A percentile compares a stretch with the other conserved stretches of the same genome.
Conservation (phyloP, 805 yeast genomes). For the Kodamaea leandrae region DNA sequence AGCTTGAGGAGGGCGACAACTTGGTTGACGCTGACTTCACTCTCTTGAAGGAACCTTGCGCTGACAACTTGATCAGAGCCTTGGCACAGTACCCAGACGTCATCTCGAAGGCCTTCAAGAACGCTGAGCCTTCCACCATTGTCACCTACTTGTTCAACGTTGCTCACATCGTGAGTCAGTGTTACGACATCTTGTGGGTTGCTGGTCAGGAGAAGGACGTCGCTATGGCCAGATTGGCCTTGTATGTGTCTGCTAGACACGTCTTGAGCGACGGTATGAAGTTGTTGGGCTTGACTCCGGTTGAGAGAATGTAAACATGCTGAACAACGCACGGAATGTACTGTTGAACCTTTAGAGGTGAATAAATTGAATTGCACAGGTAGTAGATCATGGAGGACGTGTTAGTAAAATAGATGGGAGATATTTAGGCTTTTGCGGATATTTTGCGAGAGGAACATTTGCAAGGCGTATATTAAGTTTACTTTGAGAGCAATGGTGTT, state of each 20-base stretch:
- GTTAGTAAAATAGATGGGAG: no score
- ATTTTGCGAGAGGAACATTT: no score
- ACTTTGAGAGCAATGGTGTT: no score
- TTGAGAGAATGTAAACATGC: slow-evolving; percentile 80
- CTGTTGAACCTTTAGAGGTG: neutral
- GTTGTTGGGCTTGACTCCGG: slow-evolving; percentile 93
- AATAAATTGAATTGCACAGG: no score
- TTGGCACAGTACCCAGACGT: slow-evolving; percentile 91
- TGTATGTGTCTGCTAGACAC: slow-evolving; percentile 86
- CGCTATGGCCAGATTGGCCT: slow-evolving; percentile 87
- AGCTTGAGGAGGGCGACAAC: slow-evolving; percentile 49
- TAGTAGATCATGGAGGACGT: no score
- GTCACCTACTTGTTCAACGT: slow-evolving; percentile 91
- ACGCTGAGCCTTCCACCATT: slow-evolving; percentile 87
- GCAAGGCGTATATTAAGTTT: no score
- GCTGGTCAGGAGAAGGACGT: slow-evolving; percentile 89
- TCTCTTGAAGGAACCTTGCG: slow-evolving; percentile 68
- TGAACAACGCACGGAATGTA: neutral
- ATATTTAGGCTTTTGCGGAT: no score
- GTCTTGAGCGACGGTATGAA: slow-evolving; percentile 87
- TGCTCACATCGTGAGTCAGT: slow-evolving; percentile 92
- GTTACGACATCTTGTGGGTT: slow-evolving; percentile 95
- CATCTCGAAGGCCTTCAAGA: slow-evolving; percentile 76
- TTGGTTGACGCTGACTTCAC: slow-evolving; percentile 52
- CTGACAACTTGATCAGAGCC: slow-evolving; percentile 67